Base-by-base conservation (phyloP, 768 basidiomycete genomes). In the Gelatoporia subvermispora region DNA sequence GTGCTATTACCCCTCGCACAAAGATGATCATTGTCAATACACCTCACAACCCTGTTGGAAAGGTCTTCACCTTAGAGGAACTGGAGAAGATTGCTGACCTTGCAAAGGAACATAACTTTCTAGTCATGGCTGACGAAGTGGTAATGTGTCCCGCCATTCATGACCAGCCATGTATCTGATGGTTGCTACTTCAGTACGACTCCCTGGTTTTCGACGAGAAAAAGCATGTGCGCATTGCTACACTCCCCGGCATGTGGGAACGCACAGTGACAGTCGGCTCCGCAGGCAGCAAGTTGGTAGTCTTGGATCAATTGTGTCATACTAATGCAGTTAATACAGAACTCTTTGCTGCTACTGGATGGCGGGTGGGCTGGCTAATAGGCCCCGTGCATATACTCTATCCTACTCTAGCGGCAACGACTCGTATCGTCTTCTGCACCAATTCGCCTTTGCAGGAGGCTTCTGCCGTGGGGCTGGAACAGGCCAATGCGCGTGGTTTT, bases 221-320 rank as follows among this genome's bases (percentile, higher is more conserved):
- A 59, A 84, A 95, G 58, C 95, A 97, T 65, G 72, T 93, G 45
- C 85, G 94, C 49, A 86, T 98, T 58, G 94, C 94, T 1, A 88
- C 73, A 24, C 75, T 99, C n/a, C 94, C 93, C 3, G 90, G 93
- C 18, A 96, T 98, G 90, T 98, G 94, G 94, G 89, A 97, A 53
- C 83, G 95, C 38, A 99, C 95, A 0, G 82, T 99, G 36, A 97
- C 94, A 3, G 90, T 96, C 41, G 83, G 87, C 24, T 94, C 92
- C 15, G 93, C 89, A 22, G 93, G 93, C 58, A 95, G 92, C 91
- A 68, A 69, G 66, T 59, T 13, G 3, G 21, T 41, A 10, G 36
- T 1, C 31, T 23, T 4, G 82, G 67, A 22, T 9, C 38, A 18
- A 17, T 34, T 31, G 25, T 35, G 21, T 35, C 38, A 24, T 1